Evolutionary conservation across 2,329 filamentous ascomycete genomes (phyloP), one percentile per base, ranked within the genome.

Genomic region (Coniochaeta ligniaria): DNA sequence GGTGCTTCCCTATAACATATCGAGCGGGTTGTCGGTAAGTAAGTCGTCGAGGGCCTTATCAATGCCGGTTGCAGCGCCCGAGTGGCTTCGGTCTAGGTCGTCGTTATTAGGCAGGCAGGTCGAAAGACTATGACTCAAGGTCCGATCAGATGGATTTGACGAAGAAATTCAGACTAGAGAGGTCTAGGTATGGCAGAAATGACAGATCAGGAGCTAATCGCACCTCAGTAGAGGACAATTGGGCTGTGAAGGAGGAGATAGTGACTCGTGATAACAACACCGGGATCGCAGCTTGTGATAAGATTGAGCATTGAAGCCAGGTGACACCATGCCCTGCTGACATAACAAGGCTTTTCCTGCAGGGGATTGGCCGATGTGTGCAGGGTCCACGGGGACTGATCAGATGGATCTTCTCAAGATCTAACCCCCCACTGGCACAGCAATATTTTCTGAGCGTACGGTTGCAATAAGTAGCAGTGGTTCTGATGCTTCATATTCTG

Each of bases 1-100:
- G 35, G 60, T 58, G 11, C 57, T 36, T 33, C n/a, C 12, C 59
- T 66, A 65, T 65, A 26, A 60, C 64, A 65, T 67, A 38, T 62
- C 64, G 60, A 26, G 38, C 57, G 38, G 54, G 43, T 16, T 31
- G 28, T 43, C 26, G 33, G 11, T 24, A 33, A 26, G 47, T 57
- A 54, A 22, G 38, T 57, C 22, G 28, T 57, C 31, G 31, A 55
- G 33, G 50, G 31, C n/a, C 35, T 57, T 57, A 57, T 57, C 54
- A 28, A 22, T 31, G 22, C 11, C 47, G 31, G 47, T 17, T n/a
- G 14, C 47, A 17, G 6, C 17, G 47, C 22, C 26, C 47, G 16
- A 31, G 36, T 35, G 17, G 31, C 28, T 35, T 57, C 17, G 54
- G 11, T 14, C 38, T 3, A 24, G 54, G 31, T 36, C 4, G 20